Percentiles rank a stretch among this genome's conserved stretches.
Conservation (phyloP, 208 protist genomes). For the Porcisia deanei region DNA sequence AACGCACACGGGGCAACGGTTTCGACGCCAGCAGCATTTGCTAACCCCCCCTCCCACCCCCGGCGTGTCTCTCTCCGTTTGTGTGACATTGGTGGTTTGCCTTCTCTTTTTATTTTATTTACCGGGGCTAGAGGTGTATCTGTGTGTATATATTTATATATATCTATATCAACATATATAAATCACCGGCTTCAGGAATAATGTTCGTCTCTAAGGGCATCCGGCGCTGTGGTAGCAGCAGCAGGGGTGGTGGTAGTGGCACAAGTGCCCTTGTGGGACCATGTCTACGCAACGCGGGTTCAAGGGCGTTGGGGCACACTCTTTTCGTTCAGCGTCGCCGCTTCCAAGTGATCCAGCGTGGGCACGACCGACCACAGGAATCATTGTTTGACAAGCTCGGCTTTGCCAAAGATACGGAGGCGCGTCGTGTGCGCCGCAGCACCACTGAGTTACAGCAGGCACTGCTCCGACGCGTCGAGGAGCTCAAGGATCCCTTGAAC, state of each 20-base stretch:
- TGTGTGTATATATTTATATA: too few species aligned
- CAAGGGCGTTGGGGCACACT: neutral
- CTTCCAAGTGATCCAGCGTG: conserved; percentile 64
- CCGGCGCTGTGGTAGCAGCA: neutral
- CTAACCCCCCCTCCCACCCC: neutral
- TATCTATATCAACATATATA: neutral
- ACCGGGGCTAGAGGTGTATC: too few species aligned
- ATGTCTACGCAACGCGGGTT: neutral
- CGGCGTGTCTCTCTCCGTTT: too few species aligned
- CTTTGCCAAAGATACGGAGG: conserved; percentile 62
- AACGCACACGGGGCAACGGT: too few species aligned
- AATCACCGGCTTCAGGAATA: neutral
- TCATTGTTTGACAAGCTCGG: conserved; percentile 73
- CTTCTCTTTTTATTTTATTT: neutral
- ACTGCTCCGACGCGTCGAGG: conserved; percentile 60
- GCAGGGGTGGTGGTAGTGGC: neutral
- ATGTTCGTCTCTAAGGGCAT: neutral
- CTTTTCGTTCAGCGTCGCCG: conserved; percentile 7
- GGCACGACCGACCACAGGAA: conserved; percentile 61
- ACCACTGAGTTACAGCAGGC: conserved; percentile 65
- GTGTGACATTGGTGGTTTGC: neutral
- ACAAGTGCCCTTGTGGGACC: neutral
- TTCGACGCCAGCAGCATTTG: neutral
- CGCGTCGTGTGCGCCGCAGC: conserved; percentile 54
- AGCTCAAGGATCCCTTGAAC: conserved; percentile 58